phyloP scores from a whole-genome alignment of 2,329 filamentous ascomycete genomes.

The Orbilia quercus region DNA sequence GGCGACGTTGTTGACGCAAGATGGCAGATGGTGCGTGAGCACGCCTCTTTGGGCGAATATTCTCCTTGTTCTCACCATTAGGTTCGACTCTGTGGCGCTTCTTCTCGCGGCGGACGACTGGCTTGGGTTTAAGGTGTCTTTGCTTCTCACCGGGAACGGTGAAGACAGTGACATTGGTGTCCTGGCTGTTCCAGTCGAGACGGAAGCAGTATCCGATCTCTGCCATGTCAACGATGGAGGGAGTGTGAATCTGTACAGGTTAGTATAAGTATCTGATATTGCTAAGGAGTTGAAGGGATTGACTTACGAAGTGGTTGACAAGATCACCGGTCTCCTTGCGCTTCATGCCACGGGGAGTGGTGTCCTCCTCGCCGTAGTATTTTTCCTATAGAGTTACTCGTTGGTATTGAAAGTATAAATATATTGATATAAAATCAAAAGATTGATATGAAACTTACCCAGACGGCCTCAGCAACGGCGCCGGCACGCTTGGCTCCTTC shows the following conservation, averaged over 20 bases:
- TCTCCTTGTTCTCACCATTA: conserved; percentile 29
- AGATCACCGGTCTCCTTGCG: neutral
- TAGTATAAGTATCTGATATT: neutral
- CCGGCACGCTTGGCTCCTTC: neutral
- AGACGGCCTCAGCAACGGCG: conserved; percentile 22
- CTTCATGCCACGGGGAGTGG: neutral
- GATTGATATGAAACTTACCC: conserved; percentile 13
- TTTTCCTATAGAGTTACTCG: neutral
- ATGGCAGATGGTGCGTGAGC: conserved; percentile 1
- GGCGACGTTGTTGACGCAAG: neutral
- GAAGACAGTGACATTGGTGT: conserved; percentile 21
- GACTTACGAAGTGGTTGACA: conserved; percentile 19
- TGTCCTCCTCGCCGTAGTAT: neutral
- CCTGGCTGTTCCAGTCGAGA: conserved; percentile 32
- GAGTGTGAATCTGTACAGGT: conserved; percentile 5
- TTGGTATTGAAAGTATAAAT: neutral
- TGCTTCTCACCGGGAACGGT: neutral
- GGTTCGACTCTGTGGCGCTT: neutral
- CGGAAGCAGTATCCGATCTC: conserved; percentile 7
- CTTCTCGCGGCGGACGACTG: neutral
- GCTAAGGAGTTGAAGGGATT: neutral
- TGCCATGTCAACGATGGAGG: conserved; percentile 29
- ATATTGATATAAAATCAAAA: neutral
- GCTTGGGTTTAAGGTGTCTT: neutral
- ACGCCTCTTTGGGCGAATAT: conserved; percentile 21